Evolutionary conservation across 176 grass and related monocot genomes (phyloP).

Genomic region (Poa annua): DNA sequence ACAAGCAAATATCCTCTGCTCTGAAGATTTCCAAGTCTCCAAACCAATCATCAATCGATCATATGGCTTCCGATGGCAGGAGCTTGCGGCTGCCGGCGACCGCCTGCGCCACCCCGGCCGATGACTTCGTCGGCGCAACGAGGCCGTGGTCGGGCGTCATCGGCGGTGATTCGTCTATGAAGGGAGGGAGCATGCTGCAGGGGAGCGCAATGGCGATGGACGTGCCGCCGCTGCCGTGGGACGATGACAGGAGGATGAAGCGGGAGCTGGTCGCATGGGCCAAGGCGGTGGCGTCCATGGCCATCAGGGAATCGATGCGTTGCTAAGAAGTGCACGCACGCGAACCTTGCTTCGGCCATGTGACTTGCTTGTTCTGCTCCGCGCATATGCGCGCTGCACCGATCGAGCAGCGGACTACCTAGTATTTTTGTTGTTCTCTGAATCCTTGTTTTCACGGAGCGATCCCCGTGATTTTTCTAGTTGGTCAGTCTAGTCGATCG

Average conservation of each 20-base stretch:
- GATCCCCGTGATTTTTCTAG: neutral
- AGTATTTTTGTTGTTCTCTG: neutral
- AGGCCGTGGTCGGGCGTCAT: neutral
- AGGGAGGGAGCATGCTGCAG: neutral
- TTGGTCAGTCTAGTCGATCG: neutral
- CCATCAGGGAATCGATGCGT: slow-evolving; percentile 45
- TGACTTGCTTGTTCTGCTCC: neutral
- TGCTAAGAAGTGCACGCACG: neutral
- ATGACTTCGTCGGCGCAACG: neutral
- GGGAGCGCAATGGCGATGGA: neutral
- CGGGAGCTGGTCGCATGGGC: slow-evolving; percentile 71
- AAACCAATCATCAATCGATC: neutral
- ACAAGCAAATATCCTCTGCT: neutral
- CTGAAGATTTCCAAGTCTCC: neutral
- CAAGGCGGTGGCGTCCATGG: slow-evolving; percentile 77
- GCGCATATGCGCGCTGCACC: neutral
- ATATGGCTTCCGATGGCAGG: slow-evolving; percentile 37
- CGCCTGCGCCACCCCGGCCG: too few relatives aligned
- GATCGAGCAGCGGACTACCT: neutral
- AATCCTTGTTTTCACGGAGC: neutral
- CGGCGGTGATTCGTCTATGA: neutral
- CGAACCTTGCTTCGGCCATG: neutral
- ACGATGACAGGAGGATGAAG: slow-evolving; percentile 71
- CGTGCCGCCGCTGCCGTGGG: slow-evolving; percentile 30
- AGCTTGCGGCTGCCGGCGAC: neutral